These are phyloP conservation scores for Juglanconis oblonga DNA, from an alignment of 2,329 filamentous ascomycete species.

Conservation along the genomic window DNA sequence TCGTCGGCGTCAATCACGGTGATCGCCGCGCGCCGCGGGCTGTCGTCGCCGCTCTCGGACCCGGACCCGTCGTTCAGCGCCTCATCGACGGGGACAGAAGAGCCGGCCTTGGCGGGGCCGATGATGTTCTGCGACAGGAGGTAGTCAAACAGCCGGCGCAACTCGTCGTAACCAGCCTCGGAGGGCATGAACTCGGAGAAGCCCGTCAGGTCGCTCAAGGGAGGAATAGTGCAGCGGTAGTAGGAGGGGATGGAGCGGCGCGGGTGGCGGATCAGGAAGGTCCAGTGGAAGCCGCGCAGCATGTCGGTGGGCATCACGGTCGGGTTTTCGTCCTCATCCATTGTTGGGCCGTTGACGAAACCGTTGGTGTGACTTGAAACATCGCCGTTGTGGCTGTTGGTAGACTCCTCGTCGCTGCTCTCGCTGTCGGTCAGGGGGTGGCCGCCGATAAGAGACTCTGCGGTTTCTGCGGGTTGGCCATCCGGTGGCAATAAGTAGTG, in stretches of 20 bases:
- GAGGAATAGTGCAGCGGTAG: slow-evolving; percentile 90
- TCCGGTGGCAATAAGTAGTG: slow-evolving; percentile 84
- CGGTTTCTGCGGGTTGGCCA: slow-evolving; percentile 64
- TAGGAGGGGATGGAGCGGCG: slow-evolving; percentile 87
- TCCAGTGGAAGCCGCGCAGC: slow-evolving; percentile 83
- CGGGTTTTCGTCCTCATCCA: slow-evolving; percentile 68
- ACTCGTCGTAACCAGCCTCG: slow-evolving; percentile 88
- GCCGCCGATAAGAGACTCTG: slow-evolving; percentile 73
- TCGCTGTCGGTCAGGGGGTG: slow-evolving; percentile 22
- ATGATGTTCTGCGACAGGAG: slow-evolving; percentile 67
- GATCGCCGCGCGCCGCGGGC: slow-evolving; percentile 39
- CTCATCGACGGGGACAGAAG: slow-evolving; percentile 22
- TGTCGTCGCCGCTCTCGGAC: slow-evolving; percentile 4
- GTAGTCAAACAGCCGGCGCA: slow-evolving; percentile 85
- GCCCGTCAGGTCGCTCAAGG: slow-evolving; percentile 75
- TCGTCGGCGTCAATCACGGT: slow-evolving; percentile 94
- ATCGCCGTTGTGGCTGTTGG: slow-evolving; percentile 10
- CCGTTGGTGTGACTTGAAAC: slow-evolving; percentile 25
- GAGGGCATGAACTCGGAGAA: slow-evolving; percentile 83
- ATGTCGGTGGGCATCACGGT: slow-evolving; percentile 76
- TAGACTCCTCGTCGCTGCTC: slow-evolving; percentile 1
- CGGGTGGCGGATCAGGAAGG: slow-evolving; percentile 96
- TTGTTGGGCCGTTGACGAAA: slow-evolving; percentile 26
- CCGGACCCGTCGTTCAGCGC: slow-evolving; percentile 21
- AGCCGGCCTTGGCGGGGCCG: slow-evolving; percentile 60